Base-by-base conservation (phyloP, 2,329 filamentous ascomycete genomes). In the Pezizomycotina sp. region DNA sequence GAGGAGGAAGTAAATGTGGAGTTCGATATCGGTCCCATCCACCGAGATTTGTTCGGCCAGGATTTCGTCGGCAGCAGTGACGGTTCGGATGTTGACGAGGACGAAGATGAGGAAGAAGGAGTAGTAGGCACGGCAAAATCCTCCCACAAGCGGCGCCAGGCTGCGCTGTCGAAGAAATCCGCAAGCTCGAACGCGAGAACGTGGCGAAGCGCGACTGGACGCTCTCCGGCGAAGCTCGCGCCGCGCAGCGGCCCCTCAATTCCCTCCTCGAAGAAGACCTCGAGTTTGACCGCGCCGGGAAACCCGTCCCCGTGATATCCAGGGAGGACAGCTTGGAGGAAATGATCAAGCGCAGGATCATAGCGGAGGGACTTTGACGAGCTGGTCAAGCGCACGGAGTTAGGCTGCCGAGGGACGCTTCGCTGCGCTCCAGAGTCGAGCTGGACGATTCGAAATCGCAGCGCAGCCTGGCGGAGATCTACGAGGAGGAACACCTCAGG, bases 281-380 rank as follows among this genome's bases (percentile, higher is more conserved):
- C 16, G 86, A 95, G 48, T 98, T 95, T 54, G 89, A 98, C 60
- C 74, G 91, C 51, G 73, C 81, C 14, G 89, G 89, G 53, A 98
- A 95, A 57, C 86, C 89, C 1, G 77, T 95, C 1, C 82, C 86
- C 1, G 79, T 95, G 43, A 83, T 93, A 55, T 95, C 89, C 0
- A 76, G 80, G 26, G 84, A 93, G 56, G 84, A 93, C 56, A 74
- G 75, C 50, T 91, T 98, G 38, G 89, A 98, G 58, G 77, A 80
- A 21, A 69, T 98, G 41, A 84, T 98, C 62, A 95, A 95, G 60
- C 73, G 82, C 24, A 77, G 89, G 31, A 93, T 98, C 49, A 62
- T 95, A 9, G 74, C 79, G 1, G 74, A 77, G n/a, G 46, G 79
- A 93, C 50, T 95, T 98, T 50, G 84, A 98, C 56, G 86, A 95